Evolutionary conservation across 805 yeast species (phyloP).

Genomic region (Metschnikowia matae): DNA sequence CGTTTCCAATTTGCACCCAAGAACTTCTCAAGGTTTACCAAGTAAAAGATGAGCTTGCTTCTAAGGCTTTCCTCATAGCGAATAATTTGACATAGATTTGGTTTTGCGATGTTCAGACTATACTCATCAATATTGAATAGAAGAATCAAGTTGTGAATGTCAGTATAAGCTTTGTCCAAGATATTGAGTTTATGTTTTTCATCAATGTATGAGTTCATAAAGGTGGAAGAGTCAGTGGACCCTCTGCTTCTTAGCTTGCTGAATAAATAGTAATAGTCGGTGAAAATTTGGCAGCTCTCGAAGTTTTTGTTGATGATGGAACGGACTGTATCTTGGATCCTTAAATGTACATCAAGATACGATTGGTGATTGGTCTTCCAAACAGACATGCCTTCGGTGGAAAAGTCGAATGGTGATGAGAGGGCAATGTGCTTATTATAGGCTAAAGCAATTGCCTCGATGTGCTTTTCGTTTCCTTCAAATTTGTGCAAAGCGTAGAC

Average conservation of each 20-base stretch:
- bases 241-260: slow-evolving; percentile 19
- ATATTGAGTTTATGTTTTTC: slow-evolving; percentile 35
- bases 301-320: slow-evolving; percentile 24
- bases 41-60: slow-evolving; percentile 24
- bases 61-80: slow-evolving; percentile 5
- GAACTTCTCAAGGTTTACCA: slow-evolving; percentile 18
- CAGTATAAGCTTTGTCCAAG: slow-evolving; percentile 26
- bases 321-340: slow-evolving; percentile 21
- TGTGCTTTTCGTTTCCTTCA: slow-evolving; percentile 10
- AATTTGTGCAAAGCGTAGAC: slow-evolving; percentile 27
- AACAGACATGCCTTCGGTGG: slow-evolving; percentile 26
- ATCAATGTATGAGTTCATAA: slow-evolving; percentile 23
- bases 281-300: slow-evolving; percentile 22
- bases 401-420: slow-evolving; percentile 28
- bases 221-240: slow-evolving; percentile 6
- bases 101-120: neutral
- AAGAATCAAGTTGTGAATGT: slow-evolving; percentile 17
- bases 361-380: slow-evolving; percentile 29
- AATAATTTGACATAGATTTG: neutral
- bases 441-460: slow-evolving; percentile 23
- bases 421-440: slow-evolving; percentile 29
- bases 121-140: neutral
- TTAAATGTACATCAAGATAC: slow-evolving; percentile 21
- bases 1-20: slow-evolving; percentile 37
- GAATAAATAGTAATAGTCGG: slow-evolving; percentile 26